phyloP scores from a whole-genome alignment of 2,329 filamentous ascomycete species.

The Aspergillus sp. region DNA sequence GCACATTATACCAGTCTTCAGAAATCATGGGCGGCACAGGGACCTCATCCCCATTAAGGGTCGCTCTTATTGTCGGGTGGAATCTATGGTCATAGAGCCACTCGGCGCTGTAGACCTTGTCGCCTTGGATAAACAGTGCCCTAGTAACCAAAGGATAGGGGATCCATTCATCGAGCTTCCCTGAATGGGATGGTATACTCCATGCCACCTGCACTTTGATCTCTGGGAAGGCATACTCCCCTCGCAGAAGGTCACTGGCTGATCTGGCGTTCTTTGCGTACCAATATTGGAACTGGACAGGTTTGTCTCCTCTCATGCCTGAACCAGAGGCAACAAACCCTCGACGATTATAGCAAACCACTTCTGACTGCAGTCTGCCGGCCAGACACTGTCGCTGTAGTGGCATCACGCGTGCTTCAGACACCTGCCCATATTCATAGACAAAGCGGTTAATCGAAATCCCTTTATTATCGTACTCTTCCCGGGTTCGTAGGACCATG shows the following conservation, averaged over 20 bases:
- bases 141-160: slow-evolving; percentile 54
- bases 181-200: slow-evolving; percentile 46
- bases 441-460: slow-evolving; percentile 45
- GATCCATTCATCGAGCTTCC: slow-evolving; percentile 55
- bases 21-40: slow-evolving; percentile 55
- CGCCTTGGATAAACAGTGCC: slow-evolving; percentile 52
- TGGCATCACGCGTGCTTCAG: slow-evolving; percentile 34
- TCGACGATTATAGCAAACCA: slow-evolving; percentile 52
- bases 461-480: slow-evolving; percentile 45
- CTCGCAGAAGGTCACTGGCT: slow-evolving; percentile 55
- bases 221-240: slow-evolving; percentile 54
- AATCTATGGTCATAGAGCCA: slow-evolving; percentile 51
- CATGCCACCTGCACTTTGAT: slow-evolving; percentile 55
- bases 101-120: slow-evolving; percentile 51
- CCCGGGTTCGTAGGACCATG: slow-evolving; percentile 43
- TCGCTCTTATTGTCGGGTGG: slow-evolving; percentile 46
- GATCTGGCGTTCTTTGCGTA: slow-evolving; percentile 55
- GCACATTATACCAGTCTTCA: slow-evolving; percentile 44
- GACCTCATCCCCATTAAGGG: slow-evolving; percentile 50
- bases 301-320: slow-evolving; percentile 51
- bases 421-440: slow-evolving; percentile 42
- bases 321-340: slow-evolving; percentile 54
- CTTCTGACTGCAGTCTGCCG: slow-evolving; percentile 46
- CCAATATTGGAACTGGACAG: slow-evolving; percentile 53
- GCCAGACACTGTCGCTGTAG: slow-evolving; percentile 46